Evolutionary conservation across 768 basidiomycete genomes (phyloP), one percentile per base, ranked within the genome.

Genomic region (Mycena indigotica): DNA sequence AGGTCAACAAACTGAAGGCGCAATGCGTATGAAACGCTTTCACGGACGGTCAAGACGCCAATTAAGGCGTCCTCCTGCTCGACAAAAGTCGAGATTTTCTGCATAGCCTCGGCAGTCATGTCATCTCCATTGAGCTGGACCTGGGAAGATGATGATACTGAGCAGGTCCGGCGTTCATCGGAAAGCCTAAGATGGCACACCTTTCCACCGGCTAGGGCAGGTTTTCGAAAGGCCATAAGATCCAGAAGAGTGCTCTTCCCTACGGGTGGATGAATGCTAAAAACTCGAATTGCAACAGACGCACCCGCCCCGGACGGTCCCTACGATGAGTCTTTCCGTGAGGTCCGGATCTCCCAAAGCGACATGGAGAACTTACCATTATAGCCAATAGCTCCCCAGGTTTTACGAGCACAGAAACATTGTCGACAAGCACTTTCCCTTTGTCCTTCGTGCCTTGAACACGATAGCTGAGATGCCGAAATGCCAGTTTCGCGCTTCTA

Each of bases 51-150:
- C 28, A 86, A 68, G 15, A 82, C 81, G 4, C 84, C 84, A 8
- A 85, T 69, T 1, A 87, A 71, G 0, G 83, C 79, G 59, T 87
- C 85, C 58, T 82, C 80, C 60, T 87, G 84, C 66, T 85, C 84
- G 19, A 85, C 84, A 56, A 82, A 85, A 4, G 73, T 75, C 5
- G 68, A 84, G 50, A 74, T 77, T 50, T 63, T 69, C 56, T 75
- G 71, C 70, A 80, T 78, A 17, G 52, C 45, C n/a, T 53, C 56
- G 1, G 67, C 65, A 17, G 57, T 55, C 2, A 79, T 52, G 2
- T 40, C 17, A 46, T 58, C 60, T 17, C 72, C 72, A 57, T 78
- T 77, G 21, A 79, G 65, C 28, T 53, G 60, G 17, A 65, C 69
- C 77, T 78, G 28, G 19, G 23, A 28, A n/a, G 26, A 44, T 28